phyloP scores from a whole-genome alignment of 2,329 filamentous ascomycete genomes.

The Trichophyton rubrum region DNA sequence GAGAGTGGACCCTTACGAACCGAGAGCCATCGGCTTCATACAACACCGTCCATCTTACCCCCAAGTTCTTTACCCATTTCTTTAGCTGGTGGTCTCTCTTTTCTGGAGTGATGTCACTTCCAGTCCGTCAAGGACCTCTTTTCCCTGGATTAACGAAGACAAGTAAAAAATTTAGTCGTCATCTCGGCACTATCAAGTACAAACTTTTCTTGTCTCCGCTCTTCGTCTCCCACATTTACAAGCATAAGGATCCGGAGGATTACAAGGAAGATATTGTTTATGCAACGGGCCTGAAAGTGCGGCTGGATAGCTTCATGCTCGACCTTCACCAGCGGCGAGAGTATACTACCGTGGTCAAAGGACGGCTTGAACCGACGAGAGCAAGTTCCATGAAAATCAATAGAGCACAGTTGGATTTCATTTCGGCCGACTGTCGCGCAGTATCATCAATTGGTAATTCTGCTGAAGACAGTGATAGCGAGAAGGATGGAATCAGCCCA shows the following conservation, averaged over 20 bases:
- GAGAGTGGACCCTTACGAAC: slow-evolving; percentile 71
- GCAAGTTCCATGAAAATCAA: slow-evolving; percentile 95
- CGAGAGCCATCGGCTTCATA: slow-evolving; percentile 74
- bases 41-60: slow-evolving; percentile 88
- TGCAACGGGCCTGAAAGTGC: slow-evolving; percentile 90
- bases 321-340: slow-evolving; percentile 91
- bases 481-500: slow-evolving; percentile 50
- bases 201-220: slow-evolving; percentile 82
- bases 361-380: slow-evolving; percentile 60
- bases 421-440: slow-evolving; percentile 81
- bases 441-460: slow-evolving; percentile 81
- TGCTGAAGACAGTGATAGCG: slow-evolving; percentile 57
- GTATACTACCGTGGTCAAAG: slow-evolving; percentile 73
- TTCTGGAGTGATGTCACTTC: slow-evolving; percentile 84
- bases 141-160: slow-evolving; percentile 92
- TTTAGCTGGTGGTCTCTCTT: slow-evolving; percentile 97
- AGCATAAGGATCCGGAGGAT: slow-evolving; percentile 91
- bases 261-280: slow-evolving; percentile 66
- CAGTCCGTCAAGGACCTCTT: slow-evolving; percentile 78
- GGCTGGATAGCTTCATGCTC: slow-evolving; percentile 92
- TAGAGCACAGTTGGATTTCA: slow-evolving; percentile 80
- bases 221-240: slow-evolving; percentile 95
- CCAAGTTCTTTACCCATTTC: slow-evolving; percentile 96
- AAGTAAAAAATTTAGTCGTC: slow-evolving; percentile 95
- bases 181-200: slow-evolving; percentile 98